Evolutionary conservation across 306 rosid species (phyloP).

Genomic region (Trifolium repens): DNA sequence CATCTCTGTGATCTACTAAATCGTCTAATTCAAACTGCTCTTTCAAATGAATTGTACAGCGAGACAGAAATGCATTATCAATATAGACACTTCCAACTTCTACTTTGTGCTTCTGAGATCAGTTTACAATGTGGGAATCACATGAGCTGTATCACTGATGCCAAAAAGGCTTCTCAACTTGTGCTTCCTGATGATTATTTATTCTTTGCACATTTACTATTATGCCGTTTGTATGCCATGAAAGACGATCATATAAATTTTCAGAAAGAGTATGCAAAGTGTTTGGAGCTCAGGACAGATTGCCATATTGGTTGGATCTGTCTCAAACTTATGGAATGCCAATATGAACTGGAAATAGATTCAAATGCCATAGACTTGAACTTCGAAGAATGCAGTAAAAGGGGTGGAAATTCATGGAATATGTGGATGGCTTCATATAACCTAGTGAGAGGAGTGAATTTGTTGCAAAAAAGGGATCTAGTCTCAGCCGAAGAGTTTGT

Average conservation of each 20-base stretch:
- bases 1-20: constrained; percentile 63
- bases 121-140: constrained; percentile 73
- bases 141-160: constrained; percentile 62
- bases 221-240: constrained; percentile 78
- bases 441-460: constrained; percentile 66
- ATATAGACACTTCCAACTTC: constrained; percentile 78
- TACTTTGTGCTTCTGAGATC: constrained; percentile 91
- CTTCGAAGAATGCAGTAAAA: constrained; percentile 57
- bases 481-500: constrained; percentile 74
- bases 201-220: constrained; percentile 78
- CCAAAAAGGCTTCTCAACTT: constrained; percentile 66
- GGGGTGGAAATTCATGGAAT: constrained; percentile 50
- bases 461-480: constrained; percentile 62
- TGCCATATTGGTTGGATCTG: constrained; percentile 81
- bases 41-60: constrained; percentile 58
- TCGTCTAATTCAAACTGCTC: constrained; percentile 67
- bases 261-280: constrained; percentile 60
- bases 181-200: constrained; percentile 64
- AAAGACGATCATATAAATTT: constrained; percentile 61
- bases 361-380: constrained; percentile 52
- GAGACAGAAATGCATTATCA: constrained; percentile 47
- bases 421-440: constrained; percentile 66
- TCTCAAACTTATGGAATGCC: constrained; percentile 77
- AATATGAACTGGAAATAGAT: constrained; percentile 50
- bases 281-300: constrained; percentile 78